phyloP scores from a whole-genome alignment of 2,329 filamentous ascomycete species.

The Colletotrichum tanaceti region DNA sequence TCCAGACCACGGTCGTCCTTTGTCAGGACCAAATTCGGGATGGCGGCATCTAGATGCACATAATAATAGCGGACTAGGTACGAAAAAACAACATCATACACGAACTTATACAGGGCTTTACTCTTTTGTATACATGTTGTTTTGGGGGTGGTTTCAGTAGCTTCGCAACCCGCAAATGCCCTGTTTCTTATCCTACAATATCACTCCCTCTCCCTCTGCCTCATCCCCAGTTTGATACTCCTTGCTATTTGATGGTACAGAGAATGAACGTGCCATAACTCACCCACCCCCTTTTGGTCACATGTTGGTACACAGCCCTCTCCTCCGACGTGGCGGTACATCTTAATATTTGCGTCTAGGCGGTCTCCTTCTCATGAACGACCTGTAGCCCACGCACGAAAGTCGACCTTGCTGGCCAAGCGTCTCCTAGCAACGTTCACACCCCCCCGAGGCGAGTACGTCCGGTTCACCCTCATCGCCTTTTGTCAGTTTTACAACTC shows the following conservation, averaged over 20 bases:
- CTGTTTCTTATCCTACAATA: conserved; percentile 33
- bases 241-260: conserved; percentile 26
- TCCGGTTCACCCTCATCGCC: too few species aligned
- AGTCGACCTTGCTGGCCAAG: not conserved
- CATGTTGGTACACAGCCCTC: conserved; percentile 25
- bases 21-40: too few species aligned
- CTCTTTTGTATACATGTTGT: conserved; percentile 32
- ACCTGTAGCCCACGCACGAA: not conserved
- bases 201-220: not conserved
- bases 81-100: conserved; percentile 21
- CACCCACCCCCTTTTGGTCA: conserved; percentile 1
- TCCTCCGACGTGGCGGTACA: not conserved
- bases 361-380: not conserved
- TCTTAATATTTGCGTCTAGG: not conserved
- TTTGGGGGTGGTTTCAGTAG: conserved; percentile 11
- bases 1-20: not conserved
- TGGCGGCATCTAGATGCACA: not conserved
- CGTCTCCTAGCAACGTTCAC: not conserved
- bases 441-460: too few species aligned
- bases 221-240: not conserved
- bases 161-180: conserved; percentile 6
- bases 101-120: conserved; percentile 5
- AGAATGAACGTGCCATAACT: conserved; percentile 13
- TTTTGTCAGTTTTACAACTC: conserved; percentile 55
- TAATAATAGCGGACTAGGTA: not conserved